phyloP scores from a whole-genome alignment of 176 grass and related monocot genomes.

The Cymbopogon citratus region DNA sequence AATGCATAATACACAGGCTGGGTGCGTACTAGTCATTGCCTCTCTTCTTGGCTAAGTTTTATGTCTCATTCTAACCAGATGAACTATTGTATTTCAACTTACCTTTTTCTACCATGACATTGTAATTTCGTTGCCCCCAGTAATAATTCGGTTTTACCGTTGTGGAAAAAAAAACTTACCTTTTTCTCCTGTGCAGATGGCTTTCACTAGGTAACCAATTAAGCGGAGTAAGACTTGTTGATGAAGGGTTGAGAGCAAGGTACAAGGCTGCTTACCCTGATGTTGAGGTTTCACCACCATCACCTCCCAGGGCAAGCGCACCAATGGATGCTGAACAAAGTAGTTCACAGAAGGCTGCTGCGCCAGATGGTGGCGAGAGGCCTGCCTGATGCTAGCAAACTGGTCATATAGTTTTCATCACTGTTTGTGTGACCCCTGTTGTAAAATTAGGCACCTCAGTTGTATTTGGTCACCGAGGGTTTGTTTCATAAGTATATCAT shows the following conservation, averaged over 20 bases:
- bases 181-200: slow-evolving; percentile 49
- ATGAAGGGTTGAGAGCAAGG: slow-evolving; percentile 94
- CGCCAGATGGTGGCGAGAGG: slow-evolving; percentile 37
- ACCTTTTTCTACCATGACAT: not conserved
- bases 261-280: slow-evolving; percentile 97
- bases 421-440: not conserved
- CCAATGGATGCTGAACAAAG: slow-evolving; percentile 56
- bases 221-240: slow-evolving; percentile 79
- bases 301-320: slow-evolving; percentile 65
- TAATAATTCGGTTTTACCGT: too few relatives aligned
- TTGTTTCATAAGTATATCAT: not conserved
- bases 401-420: too few relatives aligned
- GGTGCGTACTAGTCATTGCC: slow-evolving; percentile 26
- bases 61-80: not conserved
- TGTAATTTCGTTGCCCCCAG: too few relatives aligned
- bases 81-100: not conserved
- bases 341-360: slow-evolving; percentile 36
- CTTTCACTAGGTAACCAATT: slow-evolving; percentile 93
- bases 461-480: not conserved
- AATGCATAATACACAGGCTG: slow-evolving; percentile 98
- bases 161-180: too few relatives aligned
- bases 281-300: slow-evolving; percentile 73
- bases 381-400: slow-evolving; percentile 29
- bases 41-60: not conserved
- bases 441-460: slow-evolving; percentile 24